These are phyloP conservation scores for Fereydounia khargensis DNA, from an alignment of 1,284 basidiomycete genomes.

Conservation along the genomic window DNA sequence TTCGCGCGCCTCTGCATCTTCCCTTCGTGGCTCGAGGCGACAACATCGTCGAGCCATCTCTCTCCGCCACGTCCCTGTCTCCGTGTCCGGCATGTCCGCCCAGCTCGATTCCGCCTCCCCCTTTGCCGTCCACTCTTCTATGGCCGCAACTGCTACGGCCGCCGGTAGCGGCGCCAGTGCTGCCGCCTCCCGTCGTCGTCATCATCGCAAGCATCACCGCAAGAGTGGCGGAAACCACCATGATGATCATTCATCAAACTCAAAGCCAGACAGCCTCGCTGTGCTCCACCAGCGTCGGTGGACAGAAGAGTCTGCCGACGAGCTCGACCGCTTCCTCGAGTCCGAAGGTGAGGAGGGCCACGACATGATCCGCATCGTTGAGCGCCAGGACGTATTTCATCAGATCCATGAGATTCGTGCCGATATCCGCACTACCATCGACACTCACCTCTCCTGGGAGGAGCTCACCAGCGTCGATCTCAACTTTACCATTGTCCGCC, in stretches of 20 bases:
- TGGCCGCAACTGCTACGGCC: no score
- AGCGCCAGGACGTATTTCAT: slow-evolving; percentile 38
- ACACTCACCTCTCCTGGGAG: slow-evolving; percentile 46
- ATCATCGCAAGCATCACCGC: not conserved
- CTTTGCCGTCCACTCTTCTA: no score
- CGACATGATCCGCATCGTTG: slow-evolving; percentile 31
- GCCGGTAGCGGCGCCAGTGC: no score
- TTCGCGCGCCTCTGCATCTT: not conserved
- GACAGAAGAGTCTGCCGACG: slow-evolving; percentile 13
- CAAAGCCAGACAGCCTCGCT: no score
- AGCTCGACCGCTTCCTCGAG: slow-evolving; percentile 25
- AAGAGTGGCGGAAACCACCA: no score
- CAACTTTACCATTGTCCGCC: slow-evolving; percentile 47
- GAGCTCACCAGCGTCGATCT: slow-evolving; percentile 45
- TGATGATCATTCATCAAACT: no score
- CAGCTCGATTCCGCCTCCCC: no score
- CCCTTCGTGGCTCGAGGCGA: not conserved
- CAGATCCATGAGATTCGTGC: slow-evolving; percentile 35
- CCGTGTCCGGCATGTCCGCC: no score
- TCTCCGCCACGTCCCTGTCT: no score
- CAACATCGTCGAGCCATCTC: no score
- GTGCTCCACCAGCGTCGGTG: no score
- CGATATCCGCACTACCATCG: slow-evolving; percentile 41
- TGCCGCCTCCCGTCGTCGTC: not conserved
- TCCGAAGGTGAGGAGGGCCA: slow-evolving; percentile 33